phyloP scores from a whole-genome alignment of 441 rosid genomes.

The Macaranga tanarius region DNA sequence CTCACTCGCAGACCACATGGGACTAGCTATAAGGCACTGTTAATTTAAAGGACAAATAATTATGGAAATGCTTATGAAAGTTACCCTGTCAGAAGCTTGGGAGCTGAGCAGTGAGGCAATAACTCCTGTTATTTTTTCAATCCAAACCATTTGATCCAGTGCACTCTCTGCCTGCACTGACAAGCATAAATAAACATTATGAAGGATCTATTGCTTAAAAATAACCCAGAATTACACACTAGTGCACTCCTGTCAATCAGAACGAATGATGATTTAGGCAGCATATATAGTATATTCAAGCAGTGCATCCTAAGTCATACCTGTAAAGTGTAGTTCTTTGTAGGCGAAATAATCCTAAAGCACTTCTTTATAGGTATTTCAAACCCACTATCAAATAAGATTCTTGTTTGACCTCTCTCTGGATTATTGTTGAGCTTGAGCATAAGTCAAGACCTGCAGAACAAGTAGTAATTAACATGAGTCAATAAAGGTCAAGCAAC shows the following conservation, averaged over 20 bases:
- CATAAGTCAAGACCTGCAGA: slow-evolving; percentile 88
- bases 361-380: slow-evolving; percentile 19
- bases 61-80: slow-evolving; percentile 14
- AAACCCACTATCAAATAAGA: not conserved
- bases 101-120: slow-evolving; percentile 98
- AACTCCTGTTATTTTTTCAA: slow-evolving; percentile 98
- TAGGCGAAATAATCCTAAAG: slow-evolving; percentile 98
- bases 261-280: not conserved
- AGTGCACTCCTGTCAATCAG: not conserved
- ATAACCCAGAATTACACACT: not conserved
- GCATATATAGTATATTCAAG: not conserved
- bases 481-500: not conserved
- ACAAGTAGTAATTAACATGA: slow-evolving; percentile 13
- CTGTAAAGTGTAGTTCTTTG: slow-evolving; percentile 98
- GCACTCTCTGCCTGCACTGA: slow-evolving; percentile 99
- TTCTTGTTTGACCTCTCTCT: slow-evolving; percentile 82
- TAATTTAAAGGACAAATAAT: slow-evolving; percentile 19
- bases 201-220: slow-evolving; percentile 29
- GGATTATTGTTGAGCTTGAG: slow-evolving; percentile 58
- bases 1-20: slow-evolving; percentile 94
- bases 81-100: slow-evolving; percentile 93
- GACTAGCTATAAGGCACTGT: slow-evolving; percentile 79
- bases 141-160: slow-evolving; percentile 98
- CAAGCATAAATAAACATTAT: slow-evolving; percentile 53
- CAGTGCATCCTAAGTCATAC: slow-evolving; percentile 43